Conservation (phyloP, 495 filamentous ascomycete genomes). For the Staphylotrichum longicolle region DNA sequence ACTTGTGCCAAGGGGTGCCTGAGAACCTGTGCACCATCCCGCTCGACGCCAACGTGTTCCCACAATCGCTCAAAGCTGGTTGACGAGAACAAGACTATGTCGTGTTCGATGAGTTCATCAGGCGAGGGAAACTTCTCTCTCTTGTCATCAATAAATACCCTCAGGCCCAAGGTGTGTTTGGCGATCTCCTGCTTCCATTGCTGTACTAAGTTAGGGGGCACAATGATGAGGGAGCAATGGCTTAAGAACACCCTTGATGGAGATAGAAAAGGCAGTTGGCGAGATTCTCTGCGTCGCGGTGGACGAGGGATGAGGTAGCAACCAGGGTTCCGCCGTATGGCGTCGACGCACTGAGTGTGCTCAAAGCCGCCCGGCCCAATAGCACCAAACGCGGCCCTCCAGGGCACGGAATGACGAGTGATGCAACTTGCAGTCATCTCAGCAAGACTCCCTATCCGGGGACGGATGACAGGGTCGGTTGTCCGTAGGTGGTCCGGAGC, state of each 20-base stretch:
- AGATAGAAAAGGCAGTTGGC: conserved; percentile 28
- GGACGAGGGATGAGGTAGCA: conserved; percentile 54
- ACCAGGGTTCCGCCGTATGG: conserved; percentile 53
- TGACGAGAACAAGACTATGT: conserved; percentile 77
- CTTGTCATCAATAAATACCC: conserved; percentile 57
- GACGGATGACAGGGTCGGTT: conserved; percentile 15
- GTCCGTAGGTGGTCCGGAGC: conserved; percentile 50
- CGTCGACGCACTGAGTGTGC: conserved; percentile 51
- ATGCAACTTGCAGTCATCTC: conserved; percentile 73
- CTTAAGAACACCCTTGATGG: conserved; percentile 60
- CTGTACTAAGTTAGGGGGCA: conserved; percentile 64
- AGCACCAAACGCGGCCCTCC: conserved; percentile 57
- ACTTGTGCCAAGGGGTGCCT: conserved; percentile 58
- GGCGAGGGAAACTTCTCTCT: conserved; percentile 55
- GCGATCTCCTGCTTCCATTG: conserved; percentile 67
- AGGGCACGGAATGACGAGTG: conserved; percentile 64
- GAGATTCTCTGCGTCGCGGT: conserved; percentile 44
- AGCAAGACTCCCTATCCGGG: conserved; percentile 30
- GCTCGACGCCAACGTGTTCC: conserved; percentile 24
- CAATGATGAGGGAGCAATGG: conserved; percentile 66
- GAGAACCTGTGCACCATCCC: conserved; percentile 10
- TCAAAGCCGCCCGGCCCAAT: conserved; percentile 34
- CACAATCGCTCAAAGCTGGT: conserved; percentile 71
- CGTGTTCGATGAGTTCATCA: conserved; percentile 62
- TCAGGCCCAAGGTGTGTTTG: conserved; percentile 67